These are phyloP conservation scores for Solanum ahanhuiri DNA, from an alignment of 257 asterid species.

Conservation along the genomic window DNA sequence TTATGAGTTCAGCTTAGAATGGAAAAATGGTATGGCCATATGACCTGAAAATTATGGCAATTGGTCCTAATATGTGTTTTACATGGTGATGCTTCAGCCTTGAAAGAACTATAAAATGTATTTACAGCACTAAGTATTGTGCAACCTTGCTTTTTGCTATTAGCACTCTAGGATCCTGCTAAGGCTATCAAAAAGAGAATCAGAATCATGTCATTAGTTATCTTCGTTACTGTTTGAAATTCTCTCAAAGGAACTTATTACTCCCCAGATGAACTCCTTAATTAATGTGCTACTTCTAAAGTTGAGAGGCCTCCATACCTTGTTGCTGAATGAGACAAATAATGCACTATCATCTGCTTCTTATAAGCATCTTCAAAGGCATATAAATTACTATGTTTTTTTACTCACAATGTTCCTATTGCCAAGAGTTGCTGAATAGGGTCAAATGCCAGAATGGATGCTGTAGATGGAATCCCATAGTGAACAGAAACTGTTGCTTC, in stretches of 20 bases:
- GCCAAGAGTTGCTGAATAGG: conserved; percentile 82
- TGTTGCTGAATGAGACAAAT: background rate
- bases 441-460: conserved; percentile 76
- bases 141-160: background rate
- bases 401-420: conserved; percentile 78
- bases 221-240: background rate
- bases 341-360: background rate
- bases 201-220: background rate
- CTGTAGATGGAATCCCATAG: conserved; percentile 92
- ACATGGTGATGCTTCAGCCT: background rate
- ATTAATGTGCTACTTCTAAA: background rate
- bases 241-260: background rate
- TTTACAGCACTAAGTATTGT: background rate
- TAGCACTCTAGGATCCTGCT: background rate
- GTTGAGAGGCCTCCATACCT: background rate
- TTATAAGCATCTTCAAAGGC: background rate
- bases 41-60: background rate
- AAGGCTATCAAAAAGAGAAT: background rate
- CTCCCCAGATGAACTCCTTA: background rate
- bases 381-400: background rate
- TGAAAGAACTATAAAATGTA: background rate
- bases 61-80: background rate
- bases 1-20: background rate
- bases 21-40: background rate
- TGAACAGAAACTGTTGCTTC: conserved; percentile 59